Base-by-base conservation (phyloP, 2,329 filamentous ascomycete species). In the Fusarium sp. region DNA sequence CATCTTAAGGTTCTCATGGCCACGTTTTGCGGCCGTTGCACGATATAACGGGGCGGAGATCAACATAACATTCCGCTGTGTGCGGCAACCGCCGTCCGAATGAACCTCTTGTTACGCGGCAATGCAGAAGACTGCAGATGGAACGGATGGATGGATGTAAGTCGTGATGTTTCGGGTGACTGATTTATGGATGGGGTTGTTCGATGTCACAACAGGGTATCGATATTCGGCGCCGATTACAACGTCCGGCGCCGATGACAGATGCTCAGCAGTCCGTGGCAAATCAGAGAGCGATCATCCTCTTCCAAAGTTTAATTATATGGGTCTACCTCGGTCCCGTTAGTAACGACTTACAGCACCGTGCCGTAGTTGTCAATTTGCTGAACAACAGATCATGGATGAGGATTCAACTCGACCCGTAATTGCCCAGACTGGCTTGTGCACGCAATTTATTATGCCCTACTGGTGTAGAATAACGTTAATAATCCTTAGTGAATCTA, bases 211-310 rank as follows among this genome's bases (percentile, higher is more conserved):
- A 50, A 12, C 46, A 68, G 37, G 47, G 38, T 23, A 42, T 36
- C 36, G 49, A 53, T 51, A 50, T 42, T 68, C 65, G 65, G 65
- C 65, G 45, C 54, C 65, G 59, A 68, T 61, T 31, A 13, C 54
- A 53, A 56, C 44, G 31, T 34, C 65, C 49, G 59, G 45, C 41
- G 57, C 66, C 66, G 66, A 70, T 69, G 41, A 41, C 55, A 69
- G 57, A 58, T 38, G 30, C 46, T 51, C 45, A 26, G 33, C 46
- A 65, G 46, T 42, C 61, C 45, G 54, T 56, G 55, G 65, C 60
- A 40, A 61, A 50, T 37, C 45, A 53, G 20, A 38, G 23, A 51
- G 28, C 15, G 66, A 69, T 69, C 51, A 42, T 51, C 65, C 11
- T 56, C 30, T 46, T 37, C 33, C 16, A 30, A 40, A 57, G 47